These are phyloP conservation scores for Carallia pectinifolia DNA, from an alignment of 345 rosid genomes.

Conservation along the genomic window DNA sequence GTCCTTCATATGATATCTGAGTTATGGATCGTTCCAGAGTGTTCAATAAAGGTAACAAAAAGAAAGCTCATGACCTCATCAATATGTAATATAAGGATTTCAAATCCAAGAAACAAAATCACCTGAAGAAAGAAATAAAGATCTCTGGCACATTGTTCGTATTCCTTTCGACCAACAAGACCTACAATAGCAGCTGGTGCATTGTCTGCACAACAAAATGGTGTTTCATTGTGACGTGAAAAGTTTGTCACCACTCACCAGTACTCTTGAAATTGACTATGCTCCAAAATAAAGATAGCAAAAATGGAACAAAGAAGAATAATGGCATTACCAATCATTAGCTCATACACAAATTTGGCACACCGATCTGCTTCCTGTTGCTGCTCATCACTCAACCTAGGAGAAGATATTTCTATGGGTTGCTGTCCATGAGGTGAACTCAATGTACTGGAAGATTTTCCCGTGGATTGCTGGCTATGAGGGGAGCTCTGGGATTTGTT, in stretches of 20 bases:
- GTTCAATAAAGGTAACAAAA: not conserved
- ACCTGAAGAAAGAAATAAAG: conserved; percentile 97
- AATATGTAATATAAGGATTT: not conserved
- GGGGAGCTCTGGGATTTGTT: conserved; percentile 23
- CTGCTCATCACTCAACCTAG: conserved; percentile 52
- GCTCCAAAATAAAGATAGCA: conserved; percentile 3
- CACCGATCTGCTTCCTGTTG: conserved; percentile 72
- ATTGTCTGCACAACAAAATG: conserved; percentile 51
- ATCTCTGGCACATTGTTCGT: conserved; percentile 86
- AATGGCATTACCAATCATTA: conserved; percentile 71
- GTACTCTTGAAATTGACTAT: not conserved
- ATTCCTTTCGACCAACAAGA: conserved; percentile 90
- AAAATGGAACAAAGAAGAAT: conserved; percentile 1
- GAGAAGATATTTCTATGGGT: conserved; percentile 42
- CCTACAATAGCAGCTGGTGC: conserved; percentile 81
- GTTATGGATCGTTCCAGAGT: not conserved
- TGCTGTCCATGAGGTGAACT: conserved; percentile 32
- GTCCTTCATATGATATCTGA: no score
- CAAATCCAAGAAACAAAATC: conserved; percentile 8
- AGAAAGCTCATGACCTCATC: not conserved
- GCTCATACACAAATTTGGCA: conserved; percentile 83
- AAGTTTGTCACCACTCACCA: not conserved
- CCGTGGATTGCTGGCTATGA: conserved; percentile 11
- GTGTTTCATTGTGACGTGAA: not conserved
- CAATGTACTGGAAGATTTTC: conserved; percentile 13